These are phyloP conservation scores for Pseudophaeomoniella oleicola DNA, from an alignment of 2,329 filamentous ascomycete genomes.

Conservation along the genomic window DNA sequence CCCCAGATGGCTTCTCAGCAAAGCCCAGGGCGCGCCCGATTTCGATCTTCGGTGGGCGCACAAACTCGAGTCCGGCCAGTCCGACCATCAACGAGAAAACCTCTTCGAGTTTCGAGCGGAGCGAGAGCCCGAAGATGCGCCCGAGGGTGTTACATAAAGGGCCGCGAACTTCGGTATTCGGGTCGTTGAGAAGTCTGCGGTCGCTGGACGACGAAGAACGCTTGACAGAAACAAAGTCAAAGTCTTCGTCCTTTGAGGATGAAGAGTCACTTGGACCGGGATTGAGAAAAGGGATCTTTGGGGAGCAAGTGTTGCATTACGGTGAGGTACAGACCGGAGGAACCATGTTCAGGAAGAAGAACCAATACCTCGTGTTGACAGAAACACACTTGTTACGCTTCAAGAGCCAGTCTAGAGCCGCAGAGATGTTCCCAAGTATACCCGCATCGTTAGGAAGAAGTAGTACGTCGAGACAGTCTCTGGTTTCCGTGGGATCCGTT, in stretches of 20 bases:
- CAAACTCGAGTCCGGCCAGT: conserved; percentile 7
- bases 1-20: conserved; percentile 9
- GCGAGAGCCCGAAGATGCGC: conserved; percentile 17
- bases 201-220: conserved; percentile 38
- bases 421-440: conserved; percentile 45
- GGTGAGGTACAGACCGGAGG: conserved; percentile 57
- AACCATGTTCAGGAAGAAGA: conserved; percentile 57
- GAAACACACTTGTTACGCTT: conserved; percentile 54
- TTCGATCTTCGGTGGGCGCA: conserved; percentile 3
- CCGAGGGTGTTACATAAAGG: conserved; percentile 28
- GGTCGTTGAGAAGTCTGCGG: conserved; percentile 39
- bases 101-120: conserved; percentile 13
- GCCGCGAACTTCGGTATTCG: conserved; percentile 41
- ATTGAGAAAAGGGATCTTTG: conserved; percentile 21
- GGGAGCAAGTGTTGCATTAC: conserved; percentile 43
- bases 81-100: conserved; percentile 16
- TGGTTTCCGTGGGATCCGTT: conserved; percentile 44
- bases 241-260: conserved; percentile 33
- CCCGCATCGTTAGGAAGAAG: conserved; percentile 23
- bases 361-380: conserved; percentile 57
- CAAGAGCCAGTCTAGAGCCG: conserved; percentile 52
- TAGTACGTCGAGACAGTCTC: conserved; percentile 39
- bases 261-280: conserved; percentile 20
- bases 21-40: conserved; percentile 3
- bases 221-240: conserved; percentile 34